These are phyloP conservation scores for Penicillium cosmopolitanum DNA, from an alignment of 495 filamentous ascomycete species.

Conservation along the genomic window DNA sequence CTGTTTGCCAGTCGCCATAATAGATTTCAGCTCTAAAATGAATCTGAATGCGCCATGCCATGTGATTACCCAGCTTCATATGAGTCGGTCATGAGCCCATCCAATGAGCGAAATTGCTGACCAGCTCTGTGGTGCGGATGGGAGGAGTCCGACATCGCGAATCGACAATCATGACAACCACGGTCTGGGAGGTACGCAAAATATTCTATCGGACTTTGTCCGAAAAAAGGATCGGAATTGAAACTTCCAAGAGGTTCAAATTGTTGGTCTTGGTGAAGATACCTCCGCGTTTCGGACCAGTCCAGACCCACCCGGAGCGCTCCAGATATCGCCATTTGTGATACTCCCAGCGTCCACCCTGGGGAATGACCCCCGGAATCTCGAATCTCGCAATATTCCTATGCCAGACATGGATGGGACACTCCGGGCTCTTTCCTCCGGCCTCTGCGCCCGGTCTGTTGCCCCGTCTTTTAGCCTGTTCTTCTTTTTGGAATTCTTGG, in stretches of 20 bases:
- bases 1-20: conserved; percentile 6
- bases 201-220: background rate
- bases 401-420: no score
- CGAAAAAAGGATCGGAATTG: background rate
- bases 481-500: no score
- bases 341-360: background rate
- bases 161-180: background rate
- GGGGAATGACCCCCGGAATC: background rate
- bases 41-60: background rate
- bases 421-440: no score
- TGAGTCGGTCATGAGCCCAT: background rate
- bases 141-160: background rate
- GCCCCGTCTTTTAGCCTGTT: no score
- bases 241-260: no score
- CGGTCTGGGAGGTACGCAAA: background rate
- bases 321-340: conserved; percentile 3
- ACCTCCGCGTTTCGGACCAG: background rate
- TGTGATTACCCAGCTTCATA: background rate
- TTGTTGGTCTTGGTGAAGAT: no score
- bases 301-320: conserved; percentile 13
- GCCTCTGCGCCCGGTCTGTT: no score
- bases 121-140: background rate
- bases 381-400: no score
- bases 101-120: background rate
- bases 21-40: background rate